Evolutionary conservation across 352 stramenopile genomes (phyloP).

Genomic region (Globisporangium nagaii): DNA sequence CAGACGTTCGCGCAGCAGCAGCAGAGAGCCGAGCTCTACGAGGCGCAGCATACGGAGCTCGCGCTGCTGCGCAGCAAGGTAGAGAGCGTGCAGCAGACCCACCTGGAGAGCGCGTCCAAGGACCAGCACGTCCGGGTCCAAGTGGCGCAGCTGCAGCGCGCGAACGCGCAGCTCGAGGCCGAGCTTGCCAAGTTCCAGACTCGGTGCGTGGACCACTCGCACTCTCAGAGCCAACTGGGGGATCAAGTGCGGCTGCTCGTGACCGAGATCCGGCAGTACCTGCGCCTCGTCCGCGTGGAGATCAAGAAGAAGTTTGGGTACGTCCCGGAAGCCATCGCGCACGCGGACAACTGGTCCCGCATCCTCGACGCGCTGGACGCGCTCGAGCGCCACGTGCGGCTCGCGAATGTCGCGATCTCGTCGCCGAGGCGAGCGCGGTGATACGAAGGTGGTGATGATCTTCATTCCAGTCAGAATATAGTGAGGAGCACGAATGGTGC

Average conservation of each 20-base stretch:
- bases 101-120: conserved; percentile 6
- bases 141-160: conserved; percentile 5
- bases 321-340: conserved; percentile 66
- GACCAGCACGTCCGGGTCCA: conserved; percentile 8
- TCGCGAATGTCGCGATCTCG: background rate
- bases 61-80: conserved; percentile 11
- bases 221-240: conserved; percentile 27
- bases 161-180: conserved; percentile 17
- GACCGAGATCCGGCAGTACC: conserved; percentile 59
- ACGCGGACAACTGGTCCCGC: conserved; percentile 48
- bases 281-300: conserved; percentile 60
- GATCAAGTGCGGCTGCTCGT: conserved; percentile 48
- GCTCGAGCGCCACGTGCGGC: conserved; percentile 19
- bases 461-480: too few relatives aligned
- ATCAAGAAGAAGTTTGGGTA: conserved; percentile 81
- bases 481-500: too few relatives aligned
- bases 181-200: conserved; percentile 11
- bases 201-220: conserved; percentile 14
- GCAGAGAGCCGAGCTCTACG: conserved; percentile 34
- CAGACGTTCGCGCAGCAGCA: conserved; percentile 42
- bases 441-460: too few relatives aligned
- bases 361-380: conserved; percentile 56
- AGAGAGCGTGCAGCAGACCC: conserved; percentile 18
- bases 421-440: background rate
- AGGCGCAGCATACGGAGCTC: conserved; percentile 44